phyloP scores from a whole-genome alignment of 345 rosid species.

The Acer yangbiense region DNA sequence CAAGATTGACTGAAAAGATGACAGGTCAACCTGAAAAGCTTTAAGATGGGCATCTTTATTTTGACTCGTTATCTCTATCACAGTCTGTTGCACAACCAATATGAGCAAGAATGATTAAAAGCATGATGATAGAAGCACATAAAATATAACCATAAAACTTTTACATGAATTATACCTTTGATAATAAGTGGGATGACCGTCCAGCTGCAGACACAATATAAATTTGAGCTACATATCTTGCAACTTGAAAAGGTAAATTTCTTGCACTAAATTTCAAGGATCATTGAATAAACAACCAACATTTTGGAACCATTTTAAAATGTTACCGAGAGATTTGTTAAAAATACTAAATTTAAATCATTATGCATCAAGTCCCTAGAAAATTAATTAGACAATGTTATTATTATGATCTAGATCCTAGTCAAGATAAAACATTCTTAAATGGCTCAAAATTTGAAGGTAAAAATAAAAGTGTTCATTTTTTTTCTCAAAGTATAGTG shows the following conservation, averaged over 20 bases:
- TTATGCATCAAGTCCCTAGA: background rate
- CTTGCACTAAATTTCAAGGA: background rate
- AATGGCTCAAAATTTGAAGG: background rate
- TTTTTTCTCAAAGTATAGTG: background rate
- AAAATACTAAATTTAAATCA: background rate
- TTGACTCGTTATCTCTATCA: conserved; percentile 46
- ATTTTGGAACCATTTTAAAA: background rate
- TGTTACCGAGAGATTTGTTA: background rate
- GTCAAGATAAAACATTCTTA: background rate
- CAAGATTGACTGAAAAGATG: conserved; percentile 65
- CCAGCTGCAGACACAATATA: conserved; percentile 63
- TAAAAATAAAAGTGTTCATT: background rate
- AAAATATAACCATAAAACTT: background rate
- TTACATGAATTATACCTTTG: conserved; percentile 47
- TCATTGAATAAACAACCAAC: background rate
- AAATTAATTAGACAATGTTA: background rate
- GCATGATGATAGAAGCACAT: background rate
- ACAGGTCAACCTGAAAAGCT: conserved; percentile 71
- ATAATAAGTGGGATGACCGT: conserved; percentile 51
- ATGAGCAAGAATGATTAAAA: conserved; percentile 16
- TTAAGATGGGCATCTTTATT: conserved; percentile 56
- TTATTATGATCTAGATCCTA: background rate
- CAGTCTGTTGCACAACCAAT: conserved; percentile 45
- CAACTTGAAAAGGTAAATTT: background rate
- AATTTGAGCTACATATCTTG: conserved; percentile 22